Evolutionary conservation across 345 rosid species (phyloP).

Genomic region (Punica granatum): DNA sequence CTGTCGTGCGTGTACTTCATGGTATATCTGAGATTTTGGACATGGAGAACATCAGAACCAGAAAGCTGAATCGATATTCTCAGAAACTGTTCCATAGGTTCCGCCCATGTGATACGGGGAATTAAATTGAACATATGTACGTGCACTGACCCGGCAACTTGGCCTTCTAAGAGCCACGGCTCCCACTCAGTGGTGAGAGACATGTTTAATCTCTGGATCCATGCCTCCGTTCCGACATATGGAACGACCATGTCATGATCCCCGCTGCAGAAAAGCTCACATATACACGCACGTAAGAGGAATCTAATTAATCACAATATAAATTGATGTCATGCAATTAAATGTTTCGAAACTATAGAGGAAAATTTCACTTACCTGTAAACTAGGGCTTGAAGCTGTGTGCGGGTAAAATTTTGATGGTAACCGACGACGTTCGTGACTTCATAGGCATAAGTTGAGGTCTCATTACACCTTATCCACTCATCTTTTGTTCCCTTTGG

Average conservation of each 20-base stretch:
- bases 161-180: slow-evolving; percentile 27
- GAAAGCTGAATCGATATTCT: too few species aligned
- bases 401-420: slow-evolving; percentile 12
- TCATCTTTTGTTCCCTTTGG: slow-evolving; percentile 20
- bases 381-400: slow-evolving; percentile 11
- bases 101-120: too few species aligned
- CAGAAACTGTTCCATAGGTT: too few species aligned
- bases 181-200: slow-evolving; percentile 14
- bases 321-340: too few species aligned
- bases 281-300: too few species aligned
- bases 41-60: too few species aligned
- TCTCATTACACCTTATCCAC: slow-evolving; percentile 28
- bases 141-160: slow-evolving; percentile 25
- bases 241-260: slow-evolving; percentile 26
- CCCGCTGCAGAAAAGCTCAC: too few species aligned
- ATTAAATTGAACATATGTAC: too few species aligned
- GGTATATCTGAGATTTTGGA: slow-evolving; percentile 12
- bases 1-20: neutral
- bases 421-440: slow-evolving; percentile 7
- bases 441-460: slow-evolving; percentile 14
- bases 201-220: slow-evolving; percentile 13
- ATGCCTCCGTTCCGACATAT: slow-evolving; percentile 15
- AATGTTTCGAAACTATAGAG: too few species aligned
- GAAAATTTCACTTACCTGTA: slow-evolving; percentile 16
- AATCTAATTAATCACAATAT: too few species aligned